These are phyloP conservation scores for Austroboletus niveus DNA, from an alignment of 1,284 basidiomycete species.

Conservation along the genomic window DNA sequence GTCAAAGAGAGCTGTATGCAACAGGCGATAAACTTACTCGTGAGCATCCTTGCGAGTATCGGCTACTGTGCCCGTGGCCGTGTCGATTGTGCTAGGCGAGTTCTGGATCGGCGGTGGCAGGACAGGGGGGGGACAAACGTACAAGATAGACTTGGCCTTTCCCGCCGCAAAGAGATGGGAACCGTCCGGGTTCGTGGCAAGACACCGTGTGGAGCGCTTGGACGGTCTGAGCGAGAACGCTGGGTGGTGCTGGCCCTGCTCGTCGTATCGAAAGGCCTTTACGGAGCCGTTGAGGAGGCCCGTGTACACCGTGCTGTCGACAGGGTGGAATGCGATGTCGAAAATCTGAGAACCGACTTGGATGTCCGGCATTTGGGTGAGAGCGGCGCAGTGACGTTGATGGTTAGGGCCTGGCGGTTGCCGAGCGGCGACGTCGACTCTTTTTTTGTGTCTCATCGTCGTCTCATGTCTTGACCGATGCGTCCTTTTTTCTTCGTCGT, in stretches of 20 bases:
- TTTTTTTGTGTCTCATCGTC: background rate
- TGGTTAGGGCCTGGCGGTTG: constrained; percentile 23
- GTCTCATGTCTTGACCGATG: background rate
- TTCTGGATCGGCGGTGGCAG: constrained; percentile 1
- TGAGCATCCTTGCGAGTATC: constrained; percentile 70
- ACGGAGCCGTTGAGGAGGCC: constrained; percentile 83
- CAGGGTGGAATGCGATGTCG: constrained; percentile 86
- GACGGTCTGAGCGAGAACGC: constrained; percentile 62
- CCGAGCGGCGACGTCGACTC: background rate
- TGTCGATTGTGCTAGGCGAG: constrained; percentile 62
- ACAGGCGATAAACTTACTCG: constrained; percentile 57
- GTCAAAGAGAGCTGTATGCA: constrained; percentile 31
- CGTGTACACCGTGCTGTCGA: constrained; percentile 64
- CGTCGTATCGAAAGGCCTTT: constrained; percentile 75
- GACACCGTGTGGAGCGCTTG: constrained; percentile 74
- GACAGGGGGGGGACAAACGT: constrained; percentile 34
- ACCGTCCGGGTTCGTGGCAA: constrained; percentile 67
- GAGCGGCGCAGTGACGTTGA: too few species aligned
- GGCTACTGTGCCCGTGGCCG: constrained; percentile 58
- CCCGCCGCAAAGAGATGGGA: constrained; percentile 72
- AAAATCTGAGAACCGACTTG: constrained; percentile 78
- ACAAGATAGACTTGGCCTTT: constrained; percentile 84
- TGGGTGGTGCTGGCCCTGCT: constrained; percentile 54
- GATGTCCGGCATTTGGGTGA: constrained; percentile 59
- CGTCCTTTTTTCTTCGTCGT: constrained; percentile 2